Base-by-base conservation (phyloP, 2,329 filamentous ascomycete species). In the Blastomyces emzantsi region DNA sequence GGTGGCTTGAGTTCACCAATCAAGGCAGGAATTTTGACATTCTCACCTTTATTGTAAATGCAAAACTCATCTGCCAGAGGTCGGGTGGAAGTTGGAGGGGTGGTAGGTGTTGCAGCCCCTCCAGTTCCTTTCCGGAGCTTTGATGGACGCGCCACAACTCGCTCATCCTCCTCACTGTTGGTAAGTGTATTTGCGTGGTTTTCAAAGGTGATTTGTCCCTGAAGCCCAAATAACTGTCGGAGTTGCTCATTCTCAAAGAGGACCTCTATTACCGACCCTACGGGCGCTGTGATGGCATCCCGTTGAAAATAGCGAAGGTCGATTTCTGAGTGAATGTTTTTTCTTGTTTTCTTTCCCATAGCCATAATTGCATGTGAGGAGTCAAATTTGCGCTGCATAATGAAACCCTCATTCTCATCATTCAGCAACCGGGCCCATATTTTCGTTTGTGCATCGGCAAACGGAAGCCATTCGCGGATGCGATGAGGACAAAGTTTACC, bases 1-100 rank as follows among this genome's bases (percentile, higher is more conserved):
- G 78, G 80, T 19, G 77, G 67, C 70, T 82, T 83, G 66, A 81
- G 80, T 69, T 83, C 75, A 36, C 72, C 70, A 45, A 75, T 67
- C 62, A 68, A 72, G 28, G 69, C 71, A 3, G 70, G 68, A 22
- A 70, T 58, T 65, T 69, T 68, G 28, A n/a, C 57, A 5, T 67
- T 66, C 8, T 62, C 61, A 19, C 61, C 62, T 60, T 68, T 70
- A 60, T 72, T 74, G 64, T 75, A 73, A 49, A 75, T 65, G 66
- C 73, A 76, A 62, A 75, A 74, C 65, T 74, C 67, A 68, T 76
- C 71, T 36, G 71, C 71, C 25, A 67, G 68, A 63, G 72, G 68
- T 56, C 66, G 65, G 51, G 67, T 51, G 22, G 36, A 68, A 15
- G n/a, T 15, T 33, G 62, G 49, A 57, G 60, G n/a, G 41, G 54